Conservation (phyloP, 2,329 filamentous ascomycete genomes). For the Polytolypa hystricis region DNA sequence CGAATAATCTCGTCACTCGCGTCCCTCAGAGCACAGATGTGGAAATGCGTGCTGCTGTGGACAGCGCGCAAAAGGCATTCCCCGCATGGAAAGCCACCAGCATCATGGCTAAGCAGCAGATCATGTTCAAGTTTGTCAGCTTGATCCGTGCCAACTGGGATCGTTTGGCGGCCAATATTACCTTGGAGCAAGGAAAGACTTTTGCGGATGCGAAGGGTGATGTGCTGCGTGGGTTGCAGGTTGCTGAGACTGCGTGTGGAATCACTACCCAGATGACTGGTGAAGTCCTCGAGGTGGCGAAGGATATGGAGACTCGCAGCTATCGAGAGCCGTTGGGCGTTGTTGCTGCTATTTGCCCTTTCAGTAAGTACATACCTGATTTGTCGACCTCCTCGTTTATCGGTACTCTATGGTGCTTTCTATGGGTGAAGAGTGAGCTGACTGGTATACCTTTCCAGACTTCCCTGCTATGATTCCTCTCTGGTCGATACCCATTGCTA, state of each 20-base stretch:
- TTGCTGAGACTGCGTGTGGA: constrained; percentile 56
- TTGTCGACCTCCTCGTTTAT: constrained; percentile 10
- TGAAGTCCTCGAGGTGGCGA: constrained; percentile 55
- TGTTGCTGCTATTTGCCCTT: constrained; percentile 33
- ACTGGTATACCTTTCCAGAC: constrained; percentile 35
- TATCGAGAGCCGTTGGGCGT: constrained; percentile 56
- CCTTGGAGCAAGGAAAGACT: constrained; percentile 58
- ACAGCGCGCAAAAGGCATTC: constrained; percentile 53
- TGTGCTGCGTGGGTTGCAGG: constrained; percentile 54
- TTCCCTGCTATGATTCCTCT: constrained; percentile 62
- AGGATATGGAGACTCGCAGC: constrained; percentile 59
- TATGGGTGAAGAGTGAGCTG: constrained; percentile 5
- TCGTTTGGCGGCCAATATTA: constrained; percentile 53
- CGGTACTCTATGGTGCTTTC: constrained; percentile 1
- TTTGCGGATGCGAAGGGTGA: constrained; percentile 57
- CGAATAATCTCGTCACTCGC: constrained; percentile 55
- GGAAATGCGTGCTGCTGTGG: constrained; percentile 51
- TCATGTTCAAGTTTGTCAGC: constrained; percentile 55
- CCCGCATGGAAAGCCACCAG: constrained; percentile 50
- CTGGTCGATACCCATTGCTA: constrained; percentile 55
- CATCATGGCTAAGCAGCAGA: constrained; percentile 49
- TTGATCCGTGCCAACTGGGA: constrained; percentile 57
- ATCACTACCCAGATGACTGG: constrained; percentile 56
- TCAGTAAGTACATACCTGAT: constrained; percentile 11
- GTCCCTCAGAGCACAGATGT: constrained; percentile 55